A percentile compares a stretch with the other conserved stretches of the same genome.
These are phyloP conservation scores for Geranium incanum DNA, from an alignment of 441 rosid genomes.

Conservation along the genomic window DNA sequence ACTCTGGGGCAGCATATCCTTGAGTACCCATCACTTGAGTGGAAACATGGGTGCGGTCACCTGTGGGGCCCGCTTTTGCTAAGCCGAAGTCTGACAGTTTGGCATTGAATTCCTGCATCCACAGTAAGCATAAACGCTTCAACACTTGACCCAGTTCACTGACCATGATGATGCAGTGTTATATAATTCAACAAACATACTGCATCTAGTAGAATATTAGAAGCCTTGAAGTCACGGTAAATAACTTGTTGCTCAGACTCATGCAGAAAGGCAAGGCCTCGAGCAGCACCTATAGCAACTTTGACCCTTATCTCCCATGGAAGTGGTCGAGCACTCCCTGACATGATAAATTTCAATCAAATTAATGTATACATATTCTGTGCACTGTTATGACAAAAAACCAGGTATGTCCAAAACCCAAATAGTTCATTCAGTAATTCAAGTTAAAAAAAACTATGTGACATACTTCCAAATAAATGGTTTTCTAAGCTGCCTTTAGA, in stretches of 20 bases:
- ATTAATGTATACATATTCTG: background rate
- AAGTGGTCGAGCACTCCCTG: constrained; percentile 63
- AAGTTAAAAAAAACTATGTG: background rate
- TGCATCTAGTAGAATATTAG: constrained; percentile 75
- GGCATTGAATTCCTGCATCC: constrained; percentile 54
- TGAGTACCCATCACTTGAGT: constrained; percentile 72
- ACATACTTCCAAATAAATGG: constrained; percentile 52
- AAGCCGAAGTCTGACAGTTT: constrained; percentile 89
- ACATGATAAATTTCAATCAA: constrained; percentile 1
- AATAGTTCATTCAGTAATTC: background rate
- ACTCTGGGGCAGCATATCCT: constrained; percentile 88
- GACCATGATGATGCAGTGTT: background rate
- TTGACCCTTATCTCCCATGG: constrained; percentile 58
- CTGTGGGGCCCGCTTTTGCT: constrained; percentile 80
- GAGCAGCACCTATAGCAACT: constrained; percentile 58
- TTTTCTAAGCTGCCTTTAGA: constrained; percentile 58
- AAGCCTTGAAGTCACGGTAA: constrained; percentile 73
- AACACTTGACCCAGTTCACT: background rate
- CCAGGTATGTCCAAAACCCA: background rate
- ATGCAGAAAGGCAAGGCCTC: constrained; percentile 71
- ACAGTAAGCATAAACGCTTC: background rate
- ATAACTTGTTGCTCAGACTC: constrained; percentile 62
- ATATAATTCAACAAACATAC: constrained; percentile 28
- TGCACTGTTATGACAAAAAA: background rate
- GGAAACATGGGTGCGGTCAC: constrained; percentile 89